Base-by-base conservation (phyloP, 2,329 filamentous ascomycete species). In the Zymoseptoria pseudotritici region DNA sequence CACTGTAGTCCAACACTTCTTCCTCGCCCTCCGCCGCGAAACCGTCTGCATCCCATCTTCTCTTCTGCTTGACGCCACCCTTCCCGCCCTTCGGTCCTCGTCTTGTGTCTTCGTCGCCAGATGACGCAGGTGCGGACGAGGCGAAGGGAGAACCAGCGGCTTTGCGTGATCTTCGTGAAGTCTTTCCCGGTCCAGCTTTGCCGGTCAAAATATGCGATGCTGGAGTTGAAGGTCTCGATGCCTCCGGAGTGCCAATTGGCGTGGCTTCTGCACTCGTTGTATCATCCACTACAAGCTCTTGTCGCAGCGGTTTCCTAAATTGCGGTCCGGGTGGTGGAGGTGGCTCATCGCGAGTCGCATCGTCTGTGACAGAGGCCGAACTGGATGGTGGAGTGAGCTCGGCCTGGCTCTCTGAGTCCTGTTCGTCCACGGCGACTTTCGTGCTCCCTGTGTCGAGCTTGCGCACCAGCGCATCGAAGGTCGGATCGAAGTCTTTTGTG, bases 1-100 rank as follows among this genome's bases (percentile, higher is more conserved):
- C 83, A n/a, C 94, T 99, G 76, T 97, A 99, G 76, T 99, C 94
- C 36, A 99, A 81, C 61, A 90, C 85, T 68, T 85, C 85, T 61
- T 90, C 89, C 59, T 88, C 84, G 60, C 91, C 89, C 71, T 96
- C 93, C 65, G 92, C 90, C 6, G 90, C 91, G 67, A 88, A 79
- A 3, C 94, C 94, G 72, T 96, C 90, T 4, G 89, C 90, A 70
- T 92, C 90, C 94, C 94, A 99, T 71, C 89, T 91, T 64, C 94
- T 86, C 68, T 90, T 90, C 74, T 91, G 92, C 79, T 97, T 97
- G 8, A 78, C 80, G 17, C 79, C 76, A 65, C 84, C 85, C 22
- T 81, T 73, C 54, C 78, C 80, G 11, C 80, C 75, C 24, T 80
- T 72, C 50, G 73, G 75, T 69, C 82, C 80, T 68, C 74, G 74